Base-by-base conservation (phyloP, 2,329 filamentous ascomycete species). In the Pyrenochaeta sp. region DNA sequence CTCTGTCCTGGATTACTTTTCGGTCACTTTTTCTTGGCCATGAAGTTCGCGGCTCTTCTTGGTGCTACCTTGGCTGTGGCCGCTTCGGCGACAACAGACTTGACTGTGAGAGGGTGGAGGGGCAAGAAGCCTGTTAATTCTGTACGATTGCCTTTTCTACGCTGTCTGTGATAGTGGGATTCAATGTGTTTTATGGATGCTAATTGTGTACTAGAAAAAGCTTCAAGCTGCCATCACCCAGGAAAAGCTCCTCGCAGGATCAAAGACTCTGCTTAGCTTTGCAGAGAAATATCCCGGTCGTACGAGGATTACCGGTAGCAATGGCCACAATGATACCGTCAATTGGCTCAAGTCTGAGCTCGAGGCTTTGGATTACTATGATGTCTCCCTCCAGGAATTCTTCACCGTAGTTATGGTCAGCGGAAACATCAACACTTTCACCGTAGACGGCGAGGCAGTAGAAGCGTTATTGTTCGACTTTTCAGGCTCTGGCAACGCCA, bases 251-350 rank as follows among this genome's bases (percentile, higher is more conserved):
- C 30, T 68, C 13, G 53, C 51, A 14, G 63, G 67, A 22, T 51
- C 67, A 4, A 48, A 68, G 30, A 49, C 58, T 14, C 60, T 75
- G 13, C 62, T 74, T 36, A 56, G 65, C 41, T 63, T 72, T 22
- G 73, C 72, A n/a, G 69, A 73, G 41, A 58, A 59, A 20, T 68
- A 67, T 15, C 56, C 63, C 5, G 60, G 60, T 9, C 55, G 68
- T 9, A 75, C 74, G 44, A 58, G 72, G 18, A 58, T 72, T 7
- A 70, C 72, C 47, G 68, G 71, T 14, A 62, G 64, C 4, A 41
- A 46, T 11, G 73, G 65, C 7, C 71, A 74, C 54, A 68, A 73
- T 24, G 68, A 67, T 14, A 75, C 73, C 1, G 57, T 74, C 31
- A 60, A 70, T 7, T 73, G 63, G 48, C 55, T 75, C 13, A 63